Evolutionary conservation across 2,329 filamentous ascomycete genomes (phyloP).

Genomic region (Camptophora hylomeconis): DNA sequence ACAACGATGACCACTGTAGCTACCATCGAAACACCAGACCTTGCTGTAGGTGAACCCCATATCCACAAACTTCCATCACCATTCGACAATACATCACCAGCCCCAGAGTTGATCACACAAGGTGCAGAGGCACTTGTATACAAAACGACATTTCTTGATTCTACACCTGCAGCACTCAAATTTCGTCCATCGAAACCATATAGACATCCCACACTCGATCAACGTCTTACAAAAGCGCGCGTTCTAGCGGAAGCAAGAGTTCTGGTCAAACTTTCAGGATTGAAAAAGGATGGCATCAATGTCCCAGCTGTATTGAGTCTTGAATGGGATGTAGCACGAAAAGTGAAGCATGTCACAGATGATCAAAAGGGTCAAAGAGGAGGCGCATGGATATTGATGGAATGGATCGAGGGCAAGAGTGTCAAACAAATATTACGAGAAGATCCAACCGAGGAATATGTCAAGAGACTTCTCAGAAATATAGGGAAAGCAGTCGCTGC

Average conservation of each 20-base stretch:
- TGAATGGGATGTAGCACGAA: conserved; percentile 35
- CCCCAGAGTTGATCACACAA: conserved; percentile 67
- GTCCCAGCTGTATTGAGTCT: conserved; percentile 70
- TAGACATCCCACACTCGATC: conserved; percentile 79
- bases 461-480: conserved; percentile 52
- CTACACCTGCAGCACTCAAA: conserved; percentile 67
- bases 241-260: conserved; percentile 83
- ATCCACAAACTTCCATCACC: conserved; percentile 44
- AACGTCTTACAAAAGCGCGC: conserved; percentile 71
- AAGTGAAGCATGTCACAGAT: conserved; percentile 44
- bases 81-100: conserved; percentile 49
- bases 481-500: conserved; percentile 60
- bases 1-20: too few species aligned
- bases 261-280: conserved; percentile 55
- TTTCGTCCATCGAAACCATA: conserved; percentile 84
- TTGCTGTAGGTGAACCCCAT: too few species aligned
- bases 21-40: too few species aligned
- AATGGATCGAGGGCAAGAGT: conserved; percentile 67
- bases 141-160: conserved; percentile 63
- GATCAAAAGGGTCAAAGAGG: conserved; percentile 39
- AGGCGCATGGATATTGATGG: conserved; percentile 64
- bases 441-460: conserved; percentile 31
- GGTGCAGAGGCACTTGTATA: conserved; percentile 94
- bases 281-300: conserved; percentile 48
- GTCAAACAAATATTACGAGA: conserved; percentile 58